These are phyloP conservation scores for Conticribra guillardii DNA, from an alignment of 108 stramenopile species.

Conservation along the genomic window DNA sequence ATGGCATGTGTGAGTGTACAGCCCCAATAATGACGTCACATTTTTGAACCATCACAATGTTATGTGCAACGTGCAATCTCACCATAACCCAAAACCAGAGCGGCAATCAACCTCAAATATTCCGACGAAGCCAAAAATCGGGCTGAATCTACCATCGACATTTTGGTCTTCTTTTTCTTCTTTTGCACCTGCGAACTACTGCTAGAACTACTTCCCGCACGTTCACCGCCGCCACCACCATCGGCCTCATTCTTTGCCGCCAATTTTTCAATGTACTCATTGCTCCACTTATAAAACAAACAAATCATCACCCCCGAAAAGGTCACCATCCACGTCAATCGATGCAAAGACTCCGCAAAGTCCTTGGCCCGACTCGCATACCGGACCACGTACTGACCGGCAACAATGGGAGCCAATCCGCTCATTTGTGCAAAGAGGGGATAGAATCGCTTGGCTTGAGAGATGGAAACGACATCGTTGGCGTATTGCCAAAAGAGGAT, in stretches of 20 bases:
- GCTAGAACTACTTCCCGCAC: too few species aligned
- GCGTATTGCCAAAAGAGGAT: constrained; percentile 98
- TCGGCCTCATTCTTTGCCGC: constrained; percentile 23
- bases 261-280: constrained; percentile 60
- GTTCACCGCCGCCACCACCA: constrained; percentile 8
- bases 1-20: not conserved
- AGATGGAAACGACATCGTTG: constrained; percentile 92
- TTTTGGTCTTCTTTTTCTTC: constrained; percentile 85
- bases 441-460: constrained; percentile 94
- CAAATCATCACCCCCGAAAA: constrained; percentile 87
- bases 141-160: constrained; percentile 87
- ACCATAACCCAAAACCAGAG: constrained; percentile 91
- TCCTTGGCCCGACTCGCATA: constrained; percentile 76
- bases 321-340: constrained; percentile 75
- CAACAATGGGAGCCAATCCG: constrained; percentile 88
- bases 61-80: not conserved
- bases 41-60: not conserved
- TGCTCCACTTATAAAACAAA: constrained; percentile 74
- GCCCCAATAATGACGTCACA: not conserved
- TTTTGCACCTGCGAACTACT: constrained; percentile 16
- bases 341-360: constrained; percentile 79
- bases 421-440: constrained; percentile 96
- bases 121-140: constrained; percentile 88
- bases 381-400: constrained; percentile 88
- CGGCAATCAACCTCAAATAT: constrained; percentile 91